Conservation (phyloP, 2,329 filamentous ascomycete genomes). For the Clarireedia hainanense region DNA sequence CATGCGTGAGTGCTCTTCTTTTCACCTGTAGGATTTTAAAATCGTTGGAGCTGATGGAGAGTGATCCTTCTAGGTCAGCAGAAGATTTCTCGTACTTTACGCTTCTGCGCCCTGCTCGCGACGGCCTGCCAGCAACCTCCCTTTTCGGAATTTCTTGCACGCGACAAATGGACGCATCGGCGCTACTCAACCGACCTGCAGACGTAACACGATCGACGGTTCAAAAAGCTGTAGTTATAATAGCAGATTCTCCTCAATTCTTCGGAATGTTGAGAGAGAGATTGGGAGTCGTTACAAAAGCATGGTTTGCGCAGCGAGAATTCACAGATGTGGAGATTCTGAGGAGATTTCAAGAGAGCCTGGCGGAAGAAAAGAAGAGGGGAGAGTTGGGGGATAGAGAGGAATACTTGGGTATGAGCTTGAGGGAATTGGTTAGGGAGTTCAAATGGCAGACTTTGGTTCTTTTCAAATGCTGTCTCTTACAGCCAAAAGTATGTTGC, state of each 20-base stretch:
- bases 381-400: conserved; percentile 67
- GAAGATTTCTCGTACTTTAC: conserved; percentile 99
- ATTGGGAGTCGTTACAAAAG: conserved; percentile 80
- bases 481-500: conserved; percentile 77
- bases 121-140: conserved; percentile 57
- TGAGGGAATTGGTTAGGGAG: conserved; percentile 86
- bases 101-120: conserved; percentile 57
- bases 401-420: conserved; percentile 79
- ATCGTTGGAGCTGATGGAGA: conserved; percentile 3
- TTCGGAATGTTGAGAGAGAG: conserved; percentile 89
- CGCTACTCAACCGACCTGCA: conserved; percentile 67
- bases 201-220: conserved; percentile 97
- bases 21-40: neutral
- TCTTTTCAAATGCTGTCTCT: conserved; percentile 82
- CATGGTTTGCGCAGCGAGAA: conserved; percentile 93
- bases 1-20: conserved; percentile 59
- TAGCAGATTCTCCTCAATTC: conserved; percentile 81
- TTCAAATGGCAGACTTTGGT: conserved; percentile 94
- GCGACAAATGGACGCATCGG: conserved; percentile 74
- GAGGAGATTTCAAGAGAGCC: conserved; percentile 80
- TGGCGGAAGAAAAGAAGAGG: conserved; percentile 58
- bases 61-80: conserved; percentile 49
- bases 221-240: conserved; percentile 94
- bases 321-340: conserved; percentile 90
- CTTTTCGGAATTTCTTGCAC: conserved; percentile 96